Base-by-base conservation (phyloP, 2,329 filamentous ascomycete genomes). In the Penicillium psychrosexuale region DNA sequence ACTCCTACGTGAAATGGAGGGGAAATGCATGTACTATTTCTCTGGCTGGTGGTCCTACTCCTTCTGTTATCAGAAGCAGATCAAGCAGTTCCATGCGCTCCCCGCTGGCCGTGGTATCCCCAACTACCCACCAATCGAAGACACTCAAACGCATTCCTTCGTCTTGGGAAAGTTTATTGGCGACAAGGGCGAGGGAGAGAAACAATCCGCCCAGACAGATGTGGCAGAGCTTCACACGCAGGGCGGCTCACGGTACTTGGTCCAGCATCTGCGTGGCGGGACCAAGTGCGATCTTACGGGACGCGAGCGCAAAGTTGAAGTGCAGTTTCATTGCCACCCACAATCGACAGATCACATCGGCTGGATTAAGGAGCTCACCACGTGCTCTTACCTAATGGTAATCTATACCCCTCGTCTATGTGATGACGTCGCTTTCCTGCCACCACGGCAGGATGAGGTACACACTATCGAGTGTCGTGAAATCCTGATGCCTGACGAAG, bases 11-110 rank as follows among this genome's bases (percentile, higher is more conserved):
- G 85, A 86, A 27, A 87, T 97, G 73, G 83, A 92, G 50, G 88
- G 86, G 3, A 82, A 83, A 28, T 97, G 92, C 72, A 83, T 97
- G 60, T 96, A 93, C 77, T 89, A 85, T 70, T 77, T 91, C 61
- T 89, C 86, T 1, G 92, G 92, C 0, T 97, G 92, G 92, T 97
- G 92, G 92, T 94, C 89, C 68, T 97, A 97, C 75, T 89, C 87
- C 64, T 96, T 96, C 73, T 97, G 92, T 79, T 94, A 96, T 75
- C 90, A 90, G 69, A 82, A 87, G 58, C 85, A 93, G 60, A 87
- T 97, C 58, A 88, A 90, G 66, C 92, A 97, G 73, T 97, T 95
- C 74, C 92, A 97, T 71, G 90, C 91, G 42, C 77, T 93, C 56
- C 83, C 90, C 0, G 84, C 85, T 2, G 81, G 84, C 42, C 85